Evolutionary conservation across 2,329 filamentous ascomycete species (phyloP), one percentile per base, ranked within the genome.

Genomic region (Colletotrichum sp.): DNA sequence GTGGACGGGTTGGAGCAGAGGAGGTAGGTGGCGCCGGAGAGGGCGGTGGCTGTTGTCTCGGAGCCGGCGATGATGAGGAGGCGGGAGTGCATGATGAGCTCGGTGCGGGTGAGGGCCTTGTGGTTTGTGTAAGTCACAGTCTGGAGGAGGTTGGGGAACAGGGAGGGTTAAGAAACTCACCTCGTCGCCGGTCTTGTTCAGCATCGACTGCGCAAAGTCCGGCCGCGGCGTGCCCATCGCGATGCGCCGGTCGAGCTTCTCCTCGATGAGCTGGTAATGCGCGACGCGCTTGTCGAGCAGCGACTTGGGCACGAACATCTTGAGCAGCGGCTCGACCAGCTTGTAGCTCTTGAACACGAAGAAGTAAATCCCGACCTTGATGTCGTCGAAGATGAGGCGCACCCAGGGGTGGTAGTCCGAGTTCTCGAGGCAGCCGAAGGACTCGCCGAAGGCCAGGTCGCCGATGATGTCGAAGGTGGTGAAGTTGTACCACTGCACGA

Each of bases 41-140:
- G 79, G 2, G 80, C 60, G 0, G 83, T 83, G 8, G 84, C 83
- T 3, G 83, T 84, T 6, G 84, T 85, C 71, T 85, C 84, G 2
- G 80, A 82, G 5, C 84, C 83, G 18, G 82, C 83, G n/a, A 82
- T 79, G n/a, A 88, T 80, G 72, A 76, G 66, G 9, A 64, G 6
- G n/a, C 26, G 28, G 6, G 75, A 8, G 66, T 55, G 55, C 81
- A 80, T 79, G 24, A 84, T 65, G 1, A 77, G 65, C 0, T 79
- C 77, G 5, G 75, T 62, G 9, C 72, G 78, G 66, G 59, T 71
- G 8, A 72, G 34, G 5, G 80, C 68, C 64, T 73, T n/a, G 5
- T 68, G 44, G 2, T 15, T 34, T 62, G 48, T 75, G 63, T 71
- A 8, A 32, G 32, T 24, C 24, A 24, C 24, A 24, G 3, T 24